Base-by-base conservation (phyloP, 2,329 filamentous ascomycete species). In the Penicillium expansum region DNA sequence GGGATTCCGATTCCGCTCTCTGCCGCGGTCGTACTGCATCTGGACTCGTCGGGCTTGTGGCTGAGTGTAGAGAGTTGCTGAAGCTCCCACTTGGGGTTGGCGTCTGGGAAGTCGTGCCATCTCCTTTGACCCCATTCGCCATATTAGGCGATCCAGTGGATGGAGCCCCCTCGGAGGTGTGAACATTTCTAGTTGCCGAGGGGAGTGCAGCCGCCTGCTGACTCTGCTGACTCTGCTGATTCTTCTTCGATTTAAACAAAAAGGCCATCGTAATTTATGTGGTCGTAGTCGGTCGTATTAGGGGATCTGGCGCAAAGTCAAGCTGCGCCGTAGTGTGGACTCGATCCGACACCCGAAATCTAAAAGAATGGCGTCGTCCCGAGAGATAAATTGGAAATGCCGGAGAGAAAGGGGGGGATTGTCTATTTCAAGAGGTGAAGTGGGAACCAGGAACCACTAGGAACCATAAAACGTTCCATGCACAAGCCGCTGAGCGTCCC, bases 221-320 rank as follows among this genome's bases (percentile, higher is more conserved):
- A 62, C 66, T 63, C 14, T 47, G 44, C 57, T 86, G 83, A 62
- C 66, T 63, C 56, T 86, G 83, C 74, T 88, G 86, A 70, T 84
- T 83, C 76, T 90, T 91, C 77, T 91, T 92, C 55, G 87, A 90
- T 75, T 91, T 91, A 80, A 92, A 92, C 60, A 92, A 82, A 75
- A 92, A 92, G 64, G 89, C 86, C 89, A 92, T 92, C 75, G 74
- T 80, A 51, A 65, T 35, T 38, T 63, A 66, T 64, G 61, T 53
- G 55, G 57, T 72, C 71, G 64, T 73, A 67, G 66, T 69, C 58
- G 61, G 69, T 73, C 70, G 69, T 73, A 47, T 66, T 57, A 67
- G 48, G 54, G 57, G 59, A 55, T 64, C 61, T 61, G 52, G 48
- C 45, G 54, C 57, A 51, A 45, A 47, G 48, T 56, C 45, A 52